A percentile compares a stretch with the other conserved stretches of the same genome.
Conservation (phyloP, 2,329 filamentous ascomycete species). For the Aaosphaeria arxii region DNA sequence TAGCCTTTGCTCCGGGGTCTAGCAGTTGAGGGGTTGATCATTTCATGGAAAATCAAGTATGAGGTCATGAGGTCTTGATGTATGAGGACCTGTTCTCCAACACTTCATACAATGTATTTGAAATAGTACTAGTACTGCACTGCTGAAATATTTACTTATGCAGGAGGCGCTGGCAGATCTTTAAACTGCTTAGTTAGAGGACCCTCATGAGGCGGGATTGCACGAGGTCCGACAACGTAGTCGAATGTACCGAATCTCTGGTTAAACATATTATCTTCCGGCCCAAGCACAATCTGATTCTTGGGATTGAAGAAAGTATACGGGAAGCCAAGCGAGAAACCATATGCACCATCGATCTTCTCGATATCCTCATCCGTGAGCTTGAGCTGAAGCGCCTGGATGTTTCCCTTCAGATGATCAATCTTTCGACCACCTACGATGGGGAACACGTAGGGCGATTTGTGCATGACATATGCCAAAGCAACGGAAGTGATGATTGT, state of each 20-base stretch:
- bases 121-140: no score
- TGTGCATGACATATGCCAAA: constrained; percentile 71
- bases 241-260: constrained; percentile 18
- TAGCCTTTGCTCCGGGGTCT: no score
- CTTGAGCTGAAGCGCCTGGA: constrained; percentile 62
- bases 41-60: no score
- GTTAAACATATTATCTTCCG: constrained; percentile 20
- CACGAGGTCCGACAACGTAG: constrained; percentile 18
- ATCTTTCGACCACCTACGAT: constrained; percentile 69
- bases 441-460: constrained; percentile 70
- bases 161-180: not conserved
- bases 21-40: no score
- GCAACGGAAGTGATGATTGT: constrained; percentile 59
- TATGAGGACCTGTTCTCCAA: no score
- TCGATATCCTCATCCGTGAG: constrained; percentile 62
- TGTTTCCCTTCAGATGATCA: constrained; percentile 67
- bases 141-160: no score
- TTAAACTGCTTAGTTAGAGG: constrained; percentile 16
- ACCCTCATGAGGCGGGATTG: constrained; percentile 24
- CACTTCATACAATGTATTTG: no score
- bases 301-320: constrained; percentile 14
- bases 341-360: constrained; percentile 60
- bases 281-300: constrained; percentile 20
- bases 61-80: no score
- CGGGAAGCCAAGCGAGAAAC: constrained; percentile 68